Conservation (phyloP, 2,329 filamentous ascomycete genomes). For the Diaporthe sp. region DNA sequence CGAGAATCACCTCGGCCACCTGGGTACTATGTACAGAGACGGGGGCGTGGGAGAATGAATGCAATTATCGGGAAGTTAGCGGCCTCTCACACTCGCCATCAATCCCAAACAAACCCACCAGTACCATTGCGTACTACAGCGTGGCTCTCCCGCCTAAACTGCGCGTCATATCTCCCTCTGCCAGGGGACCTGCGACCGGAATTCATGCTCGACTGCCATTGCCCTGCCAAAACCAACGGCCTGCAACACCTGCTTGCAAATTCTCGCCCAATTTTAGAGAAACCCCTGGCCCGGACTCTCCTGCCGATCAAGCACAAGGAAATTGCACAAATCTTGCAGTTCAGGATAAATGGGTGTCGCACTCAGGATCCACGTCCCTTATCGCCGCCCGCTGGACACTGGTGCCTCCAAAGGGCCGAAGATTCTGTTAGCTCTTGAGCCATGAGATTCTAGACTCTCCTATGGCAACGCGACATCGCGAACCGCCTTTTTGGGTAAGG, state of each 20-base stretch:
- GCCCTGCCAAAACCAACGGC: conserved; percentile 2
- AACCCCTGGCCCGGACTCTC: conserved; percentile 1
- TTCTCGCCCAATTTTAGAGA: conserved; percentile 7
- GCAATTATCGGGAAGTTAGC: conserved; percentile 19
- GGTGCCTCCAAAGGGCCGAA: conserved; percentile 15
- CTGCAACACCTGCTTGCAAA: conserved; percentile 9
- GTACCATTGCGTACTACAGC: conserved; percentile 28
- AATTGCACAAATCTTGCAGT: conserved; percentile 33
- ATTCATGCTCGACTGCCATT: conserved; percentile 33
- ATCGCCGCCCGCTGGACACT: conserved; percentile 4
- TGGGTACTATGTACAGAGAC: background rate
- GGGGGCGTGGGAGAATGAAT: background rate
- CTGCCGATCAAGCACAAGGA: conserved; percentile 34
- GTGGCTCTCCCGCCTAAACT: conserved; percentile 14
- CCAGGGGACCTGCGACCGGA: conserved; percentile 17
- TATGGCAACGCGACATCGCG: conserved; percentile 19
- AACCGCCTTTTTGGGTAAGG: conserved; percentile 2
- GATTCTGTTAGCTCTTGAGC: conserved; percentile 5
- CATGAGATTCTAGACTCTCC: conserved; percentile 3
- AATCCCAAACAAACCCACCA: conserved; percentile 33
- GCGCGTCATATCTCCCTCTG: conserved; percentile 27
- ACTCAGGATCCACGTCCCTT: conserved; percentile 14
- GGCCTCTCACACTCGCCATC: conserved; percentile 17
- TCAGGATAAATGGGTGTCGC: conserved; percentile 19
- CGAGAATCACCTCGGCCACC: background rate